A percentile compares a stretch with the other conserved stretches of the same genome.
phyloP scores from a whole-genome alignment of 1,284 basidiomycete species.

The Ustilago curta region DNA sequence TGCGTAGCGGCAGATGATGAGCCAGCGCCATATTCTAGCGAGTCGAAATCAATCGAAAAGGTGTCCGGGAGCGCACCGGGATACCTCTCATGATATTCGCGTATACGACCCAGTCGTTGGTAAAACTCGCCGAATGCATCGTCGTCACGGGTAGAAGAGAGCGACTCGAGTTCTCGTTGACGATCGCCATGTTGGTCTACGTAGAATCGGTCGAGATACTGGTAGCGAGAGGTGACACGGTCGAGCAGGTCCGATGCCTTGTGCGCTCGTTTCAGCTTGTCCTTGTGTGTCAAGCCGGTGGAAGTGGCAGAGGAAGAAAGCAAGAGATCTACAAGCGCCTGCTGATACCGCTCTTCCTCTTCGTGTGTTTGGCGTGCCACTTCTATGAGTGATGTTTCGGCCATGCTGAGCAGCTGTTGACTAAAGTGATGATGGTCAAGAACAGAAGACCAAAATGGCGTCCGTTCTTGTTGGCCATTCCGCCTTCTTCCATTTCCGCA shows the following conservation, averaged over 20 bases:
- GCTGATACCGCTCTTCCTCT: conserved; percentile 88
- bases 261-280: conserved; percentile 82
- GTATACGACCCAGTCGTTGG: conserved; percentile 88
- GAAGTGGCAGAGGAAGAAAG: conserved; percentile 63
- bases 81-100: conserved; percentile 95
- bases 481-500: conserved; percentile 23
- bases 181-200: conserved; percentile 71
- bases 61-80: conserved; percentile 76
- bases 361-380: conserved; percentile 92
- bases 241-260: conserved; percentile 86
- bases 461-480: neutral
- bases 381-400: conserved; percentile 84
- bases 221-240: conserved; percentile 78
- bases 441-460: too few relatives aligned
- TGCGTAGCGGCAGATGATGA: conserved; percentile 15
- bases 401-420: conserved; percentile 52
- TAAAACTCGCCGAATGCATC: conserved; percentile 77
- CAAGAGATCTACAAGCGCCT: conserved; percentile 73
- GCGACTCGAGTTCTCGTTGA: conserved; percentile 71
- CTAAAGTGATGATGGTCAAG: conserved; percentile 1
- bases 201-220: conserved; percentile 64
- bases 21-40: conserved; percentile 46
- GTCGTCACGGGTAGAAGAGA: conserved; percentile 54
- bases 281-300: conserved; percentile 68
- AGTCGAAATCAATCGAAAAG: conserved; percentile 62